Base-by-base conservation (phyloP, 352 stramenopile species). In the Plasmopara muralis region DNA sequence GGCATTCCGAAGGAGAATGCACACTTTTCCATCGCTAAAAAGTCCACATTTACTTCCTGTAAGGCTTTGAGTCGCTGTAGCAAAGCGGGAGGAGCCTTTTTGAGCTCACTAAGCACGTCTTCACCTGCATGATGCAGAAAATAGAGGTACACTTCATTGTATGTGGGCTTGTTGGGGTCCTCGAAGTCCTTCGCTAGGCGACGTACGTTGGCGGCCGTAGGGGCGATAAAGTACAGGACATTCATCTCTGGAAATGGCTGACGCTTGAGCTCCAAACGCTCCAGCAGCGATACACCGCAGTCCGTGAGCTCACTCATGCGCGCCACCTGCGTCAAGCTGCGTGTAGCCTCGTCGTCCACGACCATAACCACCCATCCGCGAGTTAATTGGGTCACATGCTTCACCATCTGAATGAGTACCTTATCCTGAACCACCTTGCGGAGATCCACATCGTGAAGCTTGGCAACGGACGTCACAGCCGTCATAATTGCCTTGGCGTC, bases 261-360 rank as follows among this genome's bases (percentile, higher is more conserved):
- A 0, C 94, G 76, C 50, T 89, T 90, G 57, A 97, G 96, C 55
- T 97, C 83, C 31, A 99, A 75, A 12, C 94, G 87, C 68, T 99
- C 96, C 12, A 99, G 87, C 49, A 98, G 85, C 4, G 93, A 97
- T 15, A 99, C 89, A 20, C 95, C 88, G 50, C 89, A 93, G 72
- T 99, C 95, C 76, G 97, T 99, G 43, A 99, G 84, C 55, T 99
- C 96, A 68, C 97, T 99, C 95, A 99, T 98, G 33, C 95, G 90
- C 39, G 98, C 84, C 6, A 93, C 89, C 12, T 90, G 92, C 13
- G 91, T 97, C 39, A 99, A 89, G 16, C 97, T 88, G 18, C 83
- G 82, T 31, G 96, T 97, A 7, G 95, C 89, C 49, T 80, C 71
- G 39, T 97, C 80, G 76, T 99, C 95, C 28, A 99, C 84, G 10